Conservation (phyloP, 805 yeast species). For the Ogataea pignaliae region DNA sequence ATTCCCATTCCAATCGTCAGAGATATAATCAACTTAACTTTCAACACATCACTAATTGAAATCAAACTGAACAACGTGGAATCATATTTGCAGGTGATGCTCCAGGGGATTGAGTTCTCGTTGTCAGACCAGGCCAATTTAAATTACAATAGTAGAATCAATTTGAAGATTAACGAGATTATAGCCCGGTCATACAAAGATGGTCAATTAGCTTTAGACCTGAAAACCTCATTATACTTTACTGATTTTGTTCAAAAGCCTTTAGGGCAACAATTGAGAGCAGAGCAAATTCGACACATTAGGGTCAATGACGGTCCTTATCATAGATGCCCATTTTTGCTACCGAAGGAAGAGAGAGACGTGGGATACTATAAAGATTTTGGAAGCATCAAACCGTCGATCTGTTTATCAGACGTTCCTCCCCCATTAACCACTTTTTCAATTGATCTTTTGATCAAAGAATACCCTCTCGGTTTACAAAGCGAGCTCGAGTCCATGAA, state of each 20-base stretch:
- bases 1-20: constrained; percentile 50
- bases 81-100: constrained; percentile 18
- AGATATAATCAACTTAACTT: constrained; percentile 66
- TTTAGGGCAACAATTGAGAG: constrained; percentile 41
- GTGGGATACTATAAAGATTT: constrained; percentile 42
- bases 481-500: constrained; percentile 9
- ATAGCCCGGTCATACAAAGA: constrained; percentile 19
- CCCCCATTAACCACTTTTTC: constrained; percentile 53
- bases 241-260: constrained; percentile 57
- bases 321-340: constrained; percentile 71
- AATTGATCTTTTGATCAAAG: constrained; percentile 37
- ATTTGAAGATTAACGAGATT: constrained; percentile 47
- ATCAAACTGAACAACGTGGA: constrained; percentile 38
- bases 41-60: constrained; percentile 45
- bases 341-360: constrained; percentile 47
- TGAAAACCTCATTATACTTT: constrained; percentile 54
- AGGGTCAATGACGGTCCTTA: constrained; percentile 75
- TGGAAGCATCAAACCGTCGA: constrained; percentile 54
- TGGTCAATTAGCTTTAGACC: constrained; percentile 30
- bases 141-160: constrained; percentile 53
- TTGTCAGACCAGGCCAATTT: constrained; percentile 68
- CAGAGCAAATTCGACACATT: constrained; percentile 61
- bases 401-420: constrained; percentile 60
- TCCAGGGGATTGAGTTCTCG: constrained; percentile 32
- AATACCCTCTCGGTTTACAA: constrained; percentile 24